phyloP scores from a whole-genome alignment of 768 basidiomycete genomes.

The Russula virescens region DNA sequence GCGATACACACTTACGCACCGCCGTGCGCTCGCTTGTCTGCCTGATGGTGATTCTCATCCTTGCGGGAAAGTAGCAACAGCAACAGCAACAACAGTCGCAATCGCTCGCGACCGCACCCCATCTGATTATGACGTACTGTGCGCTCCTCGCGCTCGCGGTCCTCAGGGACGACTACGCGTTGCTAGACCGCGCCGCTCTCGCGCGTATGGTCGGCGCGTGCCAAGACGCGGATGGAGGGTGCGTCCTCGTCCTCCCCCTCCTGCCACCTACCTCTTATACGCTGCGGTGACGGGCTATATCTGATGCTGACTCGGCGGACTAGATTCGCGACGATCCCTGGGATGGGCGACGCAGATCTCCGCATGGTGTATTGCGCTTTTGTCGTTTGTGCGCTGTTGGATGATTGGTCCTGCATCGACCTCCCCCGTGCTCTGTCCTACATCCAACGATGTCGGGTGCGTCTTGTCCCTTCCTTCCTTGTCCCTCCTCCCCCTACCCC shows the following conservation, averaged over 20 bases:
- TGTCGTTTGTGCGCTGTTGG: constrained; percentile 69
- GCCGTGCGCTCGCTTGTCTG: too few species aligned
- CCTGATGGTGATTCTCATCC: too few species aligned
- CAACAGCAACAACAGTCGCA: too few species aligned
- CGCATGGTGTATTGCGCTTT: constrained; percentile 86
- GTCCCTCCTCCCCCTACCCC: not conserved
- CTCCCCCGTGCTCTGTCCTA: constrained; percentile 55
- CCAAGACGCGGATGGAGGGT: constrained; percentile 85
- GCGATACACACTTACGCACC: too few species aligned
- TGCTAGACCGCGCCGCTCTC: constrained; percentile 66
- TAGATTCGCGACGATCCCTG: constrained; percentile 71
- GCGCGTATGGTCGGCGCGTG: constrained; percentile 60
- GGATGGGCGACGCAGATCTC: constrained; percentile 67
- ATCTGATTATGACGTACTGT: constrained; percentile 93
- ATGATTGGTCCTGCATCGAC: constrained; percentile 74
- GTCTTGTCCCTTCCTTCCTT: too few species aligned
- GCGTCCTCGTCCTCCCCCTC: constrained; percentile 21
- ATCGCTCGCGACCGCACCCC: constrained; percentile 49
- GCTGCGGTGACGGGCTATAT: too few species aligned
- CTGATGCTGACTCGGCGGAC: too few species aligned
- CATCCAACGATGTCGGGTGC: constrained; percentile 67
- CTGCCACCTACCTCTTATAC: constrained; percentile 12
- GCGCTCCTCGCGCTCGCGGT: constrained; percentile 79
- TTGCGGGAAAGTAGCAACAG: constrained; percentile 20
- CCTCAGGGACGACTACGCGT: constrained; percentile 76